A percentile compares a stretch with the other conserved stretches of the same genome.
Conservation (phyloP, 1,284 basidiomycete genomes). For the Ustilago shanxiensis region DNA sequence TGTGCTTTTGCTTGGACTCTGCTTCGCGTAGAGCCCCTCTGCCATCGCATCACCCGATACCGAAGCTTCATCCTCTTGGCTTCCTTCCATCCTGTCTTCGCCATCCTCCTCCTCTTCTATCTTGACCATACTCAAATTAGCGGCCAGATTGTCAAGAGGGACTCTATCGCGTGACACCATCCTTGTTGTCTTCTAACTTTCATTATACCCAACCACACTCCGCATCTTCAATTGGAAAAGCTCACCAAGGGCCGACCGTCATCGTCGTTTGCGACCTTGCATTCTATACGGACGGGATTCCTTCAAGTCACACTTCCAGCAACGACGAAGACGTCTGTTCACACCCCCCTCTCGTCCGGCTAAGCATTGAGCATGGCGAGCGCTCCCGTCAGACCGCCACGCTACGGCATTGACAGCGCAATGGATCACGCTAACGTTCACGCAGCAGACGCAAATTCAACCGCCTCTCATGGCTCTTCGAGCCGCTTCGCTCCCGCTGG, state of each 20-base stretch:
- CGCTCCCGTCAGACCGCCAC: constrained; percentile 39
- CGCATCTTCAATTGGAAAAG: too few relatives aligned
- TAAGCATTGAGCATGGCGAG: constrained; percentile 29
- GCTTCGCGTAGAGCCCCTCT: not conserved
- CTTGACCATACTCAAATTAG: not conserved
- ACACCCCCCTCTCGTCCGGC: not conserved
- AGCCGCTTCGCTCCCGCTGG: constrained; percentile 37
- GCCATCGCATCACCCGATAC: constrained; percentile 2
- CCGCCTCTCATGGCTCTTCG: constrained; percentile 45
- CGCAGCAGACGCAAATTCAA: constrained; percentile 33
- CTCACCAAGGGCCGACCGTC: too few relatives aligned
- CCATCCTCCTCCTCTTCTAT: not conserved
- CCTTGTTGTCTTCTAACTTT: too few relatives aligned
- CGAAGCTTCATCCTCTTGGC: not conserved
- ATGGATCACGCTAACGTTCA: constrained; percentile 21
- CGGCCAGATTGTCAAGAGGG: too few relatives aligned
- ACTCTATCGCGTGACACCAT: too few relatives aligned
- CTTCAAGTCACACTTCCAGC: too few relatives aligned
- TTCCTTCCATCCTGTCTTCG: not conserved
- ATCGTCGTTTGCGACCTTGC: too few relatives aligned
- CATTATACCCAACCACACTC: too few relatives aligned
- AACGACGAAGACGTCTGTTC: not conserved
- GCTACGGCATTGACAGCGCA: constrained; percentile 38
- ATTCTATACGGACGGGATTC: too few relatives aligned
- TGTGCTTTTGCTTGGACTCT: not conserved